A percentile compares a stretch with the other conserved stretches of the same genome.
phyloP scores from a whole-genome alignment of 176 grass and related monocot genomes.

The Thinopyrum elongatum region DNA sequence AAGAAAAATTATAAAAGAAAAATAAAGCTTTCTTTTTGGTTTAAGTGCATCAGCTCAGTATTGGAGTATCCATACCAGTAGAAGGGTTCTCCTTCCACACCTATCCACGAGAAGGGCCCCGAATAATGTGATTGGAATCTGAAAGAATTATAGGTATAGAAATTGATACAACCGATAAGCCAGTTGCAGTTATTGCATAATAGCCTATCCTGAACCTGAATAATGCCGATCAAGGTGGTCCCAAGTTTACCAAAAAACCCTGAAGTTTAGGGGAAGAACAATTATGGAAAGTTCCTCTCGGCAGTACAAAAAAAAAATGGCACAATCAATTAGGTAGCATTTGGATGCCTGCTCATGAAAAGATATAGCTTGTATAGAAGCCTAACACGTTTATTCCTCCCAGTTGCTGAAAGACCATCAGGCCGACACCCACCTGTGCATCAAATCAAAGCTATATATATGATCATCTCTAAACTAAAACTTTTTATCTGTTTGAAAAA shows the following conservation, averaged over 20 bases:
- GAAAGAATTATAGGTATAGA: constrained; percentile 20
- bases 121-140: constrained; percentile 66
- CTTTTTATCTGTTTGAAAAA: not conserved
- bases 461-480: not conserved
- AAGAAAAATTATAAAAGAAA: constrained; percentile 21
- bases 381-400: constrained; percentile 60
- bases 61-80: constrained; percentile 55
- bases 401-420: constrained; percentile 70
- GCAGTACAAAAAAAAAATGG: not conserved
- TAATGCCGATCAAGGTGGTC: constrained; percentile 50
- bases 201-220: constrained; percentile 42
- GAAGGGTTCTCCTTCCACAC: constrained; percentile 65
- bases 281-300: not conserved
- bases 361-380: constrained; percentile 52
- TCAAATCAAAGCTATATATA: constrained; percentile 7
- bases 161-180: not conserved
- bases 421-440: constrained; percentile 50
- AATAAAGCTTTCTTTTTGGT: not conserved
- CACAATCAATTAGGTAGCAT: not conserved
- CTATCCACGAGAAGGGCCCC: constrained; percentile 78
- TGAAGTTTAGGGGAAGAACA: constrained; percentile 29
- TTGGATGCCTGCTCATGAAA: constrained; percentile 50
- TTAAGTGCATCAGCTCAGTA: not conserved
- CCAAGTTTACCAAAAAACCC: constrained; percentile 65
- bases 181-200: not conserved